Evolutionary conservation across 2,329 filamentous ascomycete species (phyloP), one percentile per base, ranked within the genome.

Genomic region (Aureobasidium sp.): DNA sequence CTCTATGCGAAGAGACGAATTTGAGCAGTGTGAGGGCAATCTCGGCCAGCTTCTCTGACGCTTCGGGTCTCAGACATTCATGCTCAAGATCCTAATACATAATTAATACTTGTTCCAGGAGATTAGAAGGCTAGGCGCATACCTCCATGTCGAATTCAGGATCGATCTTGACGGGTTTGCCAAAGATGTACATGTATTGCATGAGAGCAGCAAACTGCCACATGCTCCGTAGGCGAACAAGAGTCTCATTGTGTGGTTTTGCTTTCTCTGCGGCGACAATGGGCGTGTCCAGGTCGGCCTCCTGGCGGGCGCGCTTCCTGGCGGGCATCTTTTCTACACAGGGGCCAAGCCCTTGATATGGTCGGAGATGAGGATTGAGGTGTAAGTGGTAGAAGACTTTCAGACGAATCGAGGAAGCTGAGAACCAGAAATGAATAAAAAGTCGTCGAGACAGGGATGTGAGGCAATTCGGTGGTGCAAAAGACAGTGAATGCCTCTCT

Each of bases 131-230:
- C 8, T 36, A 15, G 36, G 36, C 37, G 69, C 78, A 69, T 84
- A 96, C 94, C 78, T 97, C 92, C 66, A 97, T 89, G 70, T 93
- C 91, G 65, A 97, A 82, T 70, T 88, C 86, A 65, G 95, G 89
- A 68, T 94, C 88, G 66, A 97, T 89, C 77, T 96, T 97, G 73
- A 96, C 86, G 47, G 86, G 86, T 69, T 88, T 86, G 64, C 93
- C 92, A 74, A 99, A 99, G 42, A 93, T 84, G 73, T 87, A 89
- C 64, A 97, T 90, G 83, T 91, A 99, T 76, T 99, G 93, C 77
- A 88, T 91, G 8, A 97, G 78, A 70, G 91, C 93, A 64, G 93
- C 90, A 75, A 97, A 97, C 75, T 97, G 89, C 92, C 93, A 97
- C 82, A 90, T 91, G 72, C 89, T 94, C 65, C 93, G 86, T 67